Evolutionary conservation across 768 basidiomycete genomes (phyloP).

Genomic region (Macrocybe gigantea): DNA sequence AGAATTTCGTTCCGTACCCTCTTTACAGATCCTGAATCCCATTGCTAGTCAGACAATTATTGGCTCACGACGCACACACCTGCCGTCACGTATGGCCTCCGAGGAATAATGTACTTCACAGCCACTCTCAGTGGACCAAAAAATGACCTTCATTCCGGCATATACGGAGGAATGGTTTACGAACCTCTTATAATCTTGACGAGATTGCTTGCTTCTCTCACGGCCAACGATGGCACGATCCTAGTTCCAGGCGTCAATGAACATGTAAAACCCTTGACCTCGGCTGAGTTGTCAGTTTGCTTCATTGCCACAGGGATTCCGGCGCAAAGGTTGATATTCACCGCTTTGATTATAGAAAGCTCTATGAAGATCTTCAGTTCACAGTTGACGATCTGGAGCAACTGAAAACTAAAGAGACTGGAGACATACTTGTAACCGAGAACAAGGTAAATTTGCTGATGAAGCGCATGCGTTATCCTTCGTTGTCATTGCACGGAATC

Average conservation of each 20-base stretch:
- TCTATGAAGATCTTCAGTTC: slow-evolving; percentile 77
- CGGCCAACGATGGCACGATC: slow-evolving; percentile 70
- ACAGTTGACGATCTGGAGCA: slow-evolving; percentile 65
- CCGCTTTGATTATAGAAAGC: slow-evolving; percentile 31
- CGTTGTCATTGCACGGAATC: slow-evolving; percentile 90
- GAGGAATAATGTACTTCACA: slow-evolving; percentile 85
- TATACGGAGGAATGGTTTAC: slow-evolving; percentile 76
- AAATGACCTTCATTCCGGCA: slow-evolving; percentile 86
- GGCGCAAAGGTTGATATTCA: too few species aligned
- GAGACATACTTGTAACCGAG: slow-evolving; percentile 35
- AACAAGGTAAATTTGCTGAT: slow-evolving; percentile 81
- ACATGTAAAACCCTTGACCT: slow-evolving; percentile 68
- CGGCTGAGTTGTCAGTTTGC: slow-evolving; percentile 56
- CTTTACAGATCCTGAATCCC: not conserved
- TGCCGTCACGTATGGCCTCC: slow-evolving; percentile 80
- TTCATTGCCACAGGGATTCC: too few species aligned
- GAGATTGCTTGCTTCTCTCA: slow-evolving; percentile 77
- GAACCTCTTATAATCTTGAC: slow-evolving; percentile 95
- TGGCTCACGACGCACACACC: slow-evolving; percentile 85
- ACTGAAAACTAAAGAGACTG: slow-evolving; percentile 18
- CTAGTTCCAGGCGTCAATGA: slow-evolving; percentile 86
- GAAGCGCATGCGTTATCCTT: slow-evolving; percentile 90
- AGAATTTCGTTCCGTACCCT: slow-evolving; percentile 16
- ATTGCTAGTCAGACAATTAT: slow-evolving; percentile 79
- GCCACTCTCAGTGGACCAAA: slow-evolving; percentile 78